These are phyloP conservation scores for Tulasnella sp. DNA, from an alignment of 768 basidiomycete species.

Conservation along the genomic window DNA sequence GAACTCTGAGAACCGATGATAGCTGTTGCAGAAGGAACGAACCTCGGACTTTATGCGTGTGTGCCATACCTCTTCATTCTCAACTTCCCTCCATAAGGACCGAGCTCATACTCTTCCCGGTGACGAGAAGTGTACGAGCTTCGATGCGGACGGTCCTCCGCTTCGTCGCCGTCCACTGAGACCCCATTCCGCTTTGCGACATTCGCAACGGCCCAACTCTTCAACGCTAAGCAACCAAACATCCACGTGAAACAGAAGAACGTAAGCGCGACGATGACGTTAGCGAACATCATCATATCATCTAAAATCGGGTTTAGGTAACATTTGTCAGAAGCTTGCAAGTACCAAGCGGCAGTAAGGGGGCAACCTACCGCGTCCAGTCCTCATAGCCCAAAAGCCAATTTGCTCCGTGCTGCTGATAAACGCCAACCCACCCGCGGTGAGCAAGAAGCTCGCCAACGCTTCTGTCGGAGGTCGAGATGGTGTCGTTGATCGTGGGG, in stretches of 20 bases:
- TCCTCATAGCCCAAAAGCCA: constrained; percentile 85
- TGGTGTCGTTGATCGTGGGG: constrained; percentile 78
- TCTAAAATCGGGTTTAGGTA: constrained; percentile 49
- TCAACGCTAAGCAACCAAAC: constrained; percentile 66
- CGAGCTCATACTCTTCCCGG: neutral
- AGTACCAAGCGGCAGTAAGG: neutral
- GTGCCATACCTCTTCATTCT: neutral
- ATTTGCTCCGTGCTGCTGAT: constrained; percentile 88
- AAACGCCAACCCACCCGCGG: constrained; percentile 85
- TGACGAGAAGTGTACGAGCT: neutral
- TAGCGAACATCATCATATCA: constrained; percentile 80
- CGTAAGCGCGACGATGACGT: constrained; percentile 78
- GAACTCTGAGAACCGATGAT: neutral
- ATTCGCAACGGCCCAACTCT: constrained; percentile 34
- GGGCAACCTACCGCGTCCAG: constrained; percentile 67
- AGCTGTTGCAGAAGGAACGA: neutral
- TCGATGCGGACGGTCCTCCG: neutral
- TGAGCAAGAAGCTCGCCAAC: constrained; percentile 77
- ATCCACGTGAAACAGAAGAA: constrained; percentile 86
- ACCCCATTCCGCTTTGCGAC: neutral
- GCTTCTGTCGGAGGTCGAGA: constrained; percentile 93
- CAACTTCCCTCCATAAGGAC: neutral
- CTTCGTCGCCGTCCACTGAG: neutral
- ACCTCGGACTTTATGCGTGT: neutral
- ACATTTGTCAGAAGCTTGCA: too few species aligned